A percentile compares a stretch with the other conserved stretches of the same genome.
Evolutionary conservation across 441 rosid species (phyloP).

Genomic region (Pelargonium cotyledonis): DNA sequence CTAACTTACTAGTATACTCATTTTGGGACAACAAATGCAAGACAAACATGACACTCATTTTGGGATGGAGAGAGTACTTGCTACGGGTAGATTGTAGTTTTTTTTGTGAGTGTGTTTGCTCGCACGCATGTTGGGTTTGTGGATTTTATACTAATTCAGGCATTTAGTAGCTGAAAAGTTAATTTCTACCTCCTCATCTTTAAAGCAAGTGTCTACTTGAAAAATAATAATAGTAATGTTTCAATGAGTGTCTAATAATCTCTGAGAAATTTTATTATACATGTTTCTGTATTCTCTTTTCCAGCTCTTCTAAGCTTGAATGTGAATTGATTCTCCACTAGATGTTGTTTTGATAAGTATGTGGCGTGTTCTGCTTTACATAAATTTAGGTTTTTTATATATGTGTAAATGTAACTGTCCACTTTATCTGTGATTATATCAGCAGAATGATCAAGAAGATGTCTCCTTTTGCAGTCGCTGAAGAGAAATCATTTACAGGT

Average conservation of each 20-base stretch:
- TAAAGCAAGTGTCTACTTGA: too few species aligned
- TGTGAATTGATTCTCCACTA: not conserved
- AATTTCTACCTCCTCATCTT: too few species aligned
- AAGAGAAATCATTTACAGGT: slow-evolving; percentile 72
- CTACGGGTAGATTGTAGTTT: too few species aligned
- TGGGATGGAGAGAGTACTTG: too few species aligned
- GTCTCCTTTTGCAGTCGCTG: slow-evolving; percentile 64
- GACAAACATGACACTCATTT: too few species aligned
- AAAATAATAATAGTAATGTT: too few species aligned
- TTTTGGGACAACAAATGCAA: too few species aligned
- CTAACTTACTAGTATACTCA: too few species aligned
- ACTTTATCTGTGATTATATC: slow-evolving; percentile 17
- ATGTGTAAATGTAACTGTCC: slow-evolving; percentile 3
- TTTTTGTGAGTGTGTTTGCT: too few species aligned
- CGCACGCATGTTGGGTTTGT: too few species aligned
- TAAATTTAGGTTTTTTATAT: not conserved
- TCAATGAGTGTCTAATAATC: not conserved
- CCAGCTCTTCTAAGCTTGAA: not conserved
- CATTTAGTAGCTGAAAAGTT: too few species aligned
- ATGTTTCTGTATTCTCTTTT: not conserved
- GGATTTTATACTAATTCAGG: too few species aligned
- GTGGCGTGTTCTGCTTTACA: not conserved
- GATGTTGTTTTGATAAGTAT: not conserved
- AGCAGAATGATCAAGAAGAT: slow-evolving; percentile 51
- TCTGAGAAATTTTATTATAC: not conserved